These are phyloP conservation scores for Ilyonectria sp. DNA, from an alignment of 2,329 filamentous ascomycete genomes.

Conservation along the genomic window DNA sequence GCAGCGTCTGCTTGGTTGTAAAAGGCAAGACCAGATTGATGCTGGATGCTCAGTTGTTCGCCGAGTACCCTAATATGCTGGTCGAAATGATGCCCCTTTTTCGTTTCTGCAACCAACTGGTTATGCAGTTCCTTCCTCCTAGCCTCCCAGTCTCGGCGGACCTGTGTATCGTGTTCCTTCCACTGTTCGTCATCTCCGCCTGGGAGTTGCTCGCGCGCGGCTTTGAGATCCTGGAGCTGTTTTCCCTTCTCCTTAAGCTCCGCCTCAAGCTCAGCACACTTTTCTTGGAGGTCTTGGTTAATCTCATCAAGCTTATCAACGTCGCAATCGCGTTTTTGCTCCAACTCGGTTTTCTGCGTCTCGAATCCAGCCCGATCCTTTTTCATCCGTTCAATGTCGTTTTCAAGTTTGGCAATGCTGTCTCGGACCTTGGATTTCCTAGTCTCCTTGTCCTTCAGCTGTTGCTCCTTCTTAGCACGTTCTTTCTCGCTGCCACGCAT, in stretches of 20 bases:
- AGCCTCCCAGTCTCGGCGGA: slow-evolving; percentile 70
- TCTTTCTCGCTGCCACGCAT: slow-evolving; percentile 87
- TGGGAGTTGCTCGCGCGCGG: slow-evolving; percentile 75
- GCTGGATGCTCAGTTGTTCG: slow-evolving; percentile 62
- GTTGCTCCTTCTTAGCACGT: slow-evolving; percentile 82
- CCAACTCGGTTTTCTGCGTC: slow-evolving; percentile 66
- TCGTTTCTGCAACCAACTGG: slow-evolving; percentile 63
- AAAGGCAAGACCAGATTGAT: slow-evolving; percentile 60
- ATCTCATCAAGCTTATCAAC: slow-evolving; percentile 67
- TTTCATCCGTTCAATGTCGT: slow-evolving; percentile 73
- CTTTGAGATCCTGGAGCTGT: slow-evolving; percentile 82
- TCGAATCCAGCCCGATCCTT: slow-evolving; percentile 69
- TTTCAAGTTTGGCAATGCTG: slow-evolving; percentile 78
- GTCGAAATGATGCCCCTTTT: slow-evolving; percentile 63
- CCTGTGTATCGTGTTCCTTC: slow-evolving; percentile 65
- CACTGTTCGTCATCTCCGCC: slow-evolving; percentile 73
- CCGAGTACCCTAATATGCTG: slow-evolving; percentile 62
- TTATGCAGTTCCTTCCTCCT: slow-evolving; percentile 68
- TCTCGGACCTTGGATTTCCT: slow-evolving; percentile 80
- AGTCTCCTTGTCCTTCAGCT: slow-evolving; percentile 76
- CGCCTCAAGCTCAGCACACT: slow-evolving; percentile 76
- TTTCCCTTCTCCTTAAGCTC: slow-evolving; percentile 78
- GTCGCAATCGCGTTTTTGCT: slow-evolving; percentile 66
- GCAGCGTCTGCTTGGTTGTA: slow-evolving; percentile 63
- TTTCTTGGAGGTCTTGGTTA: slow-evolving; percentile 75